A percentile compares a stretch with the other conserved stretches of the same genome.
phyloP scores from a whole-genome alignment of 208 protist genomes.

The Trypanosoma conorhini region DNA sequence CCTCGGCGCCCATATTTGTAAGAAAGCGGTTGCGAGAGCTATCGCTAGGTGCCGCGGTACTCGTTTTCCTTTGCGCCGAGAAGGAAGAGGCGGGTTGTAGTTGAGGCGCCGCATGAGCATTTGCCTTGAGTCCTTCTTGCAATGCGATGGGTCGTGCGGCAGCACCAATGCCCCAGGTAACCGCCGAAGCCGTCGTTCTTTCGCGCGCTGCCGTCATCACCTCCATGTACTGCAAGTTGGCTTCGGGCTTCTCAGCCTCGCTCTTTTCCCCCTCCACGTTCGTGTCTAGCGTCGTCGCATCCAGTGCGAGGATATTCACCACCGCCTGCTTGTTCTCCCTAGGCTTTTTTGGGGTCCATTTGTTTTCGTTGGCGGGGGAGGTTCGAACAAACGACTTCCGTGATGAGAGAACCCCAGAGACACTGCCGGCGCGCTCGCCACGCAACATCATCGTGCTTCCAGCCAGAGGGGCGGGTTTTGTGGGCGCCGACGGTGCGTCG shows the following conservation, averaged over 20 bases:
- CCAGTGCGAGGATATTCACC: constrained; percentile 8
- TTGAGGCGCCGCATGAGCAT: neutral
- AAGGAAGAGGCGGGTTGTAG: neutral
- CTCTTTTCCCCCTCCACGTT: neutral
- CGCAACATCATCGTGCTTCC: neutral
- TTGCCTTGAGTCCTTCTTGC: neutral
- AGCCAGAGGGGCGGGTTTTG: neutral
- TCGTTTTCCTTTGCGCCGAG: neutral
- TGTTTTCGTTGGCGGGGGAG: neutral
- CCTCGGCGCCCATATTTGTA: neutral
- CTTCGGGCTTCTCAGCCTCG: constrained; percentile 6
- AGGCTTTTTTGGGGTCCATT: neutral
- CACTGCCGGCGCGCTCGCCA: neutral
- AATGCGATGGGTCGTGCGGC: constrained; percentile 37
- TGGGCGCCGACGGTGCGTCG: neutral
- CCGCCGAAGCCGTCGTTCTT: constrained; percentile 31
- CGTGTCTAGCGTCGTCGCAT: neutral
- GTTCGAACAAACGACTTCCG: neutral
- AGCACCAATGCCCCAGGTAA: constrained; percentile 71
- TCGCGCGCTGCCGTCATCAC: constrained; percentile 28
- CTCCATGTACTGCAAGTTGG: constrained; percentile 19
- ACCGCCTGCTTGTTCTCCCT: neutral
- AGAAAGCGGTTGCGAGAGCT: neutral
- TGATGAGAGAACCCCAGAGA: neutral
- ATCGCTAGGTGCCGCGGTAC: neutral